Evolutionary conservation across 2,329 filamentous ascomycete genomes (phyloP), one percentile per base, ranked within the genome.

Genomic region (Allantophomopsis cytisporea): DNA sequence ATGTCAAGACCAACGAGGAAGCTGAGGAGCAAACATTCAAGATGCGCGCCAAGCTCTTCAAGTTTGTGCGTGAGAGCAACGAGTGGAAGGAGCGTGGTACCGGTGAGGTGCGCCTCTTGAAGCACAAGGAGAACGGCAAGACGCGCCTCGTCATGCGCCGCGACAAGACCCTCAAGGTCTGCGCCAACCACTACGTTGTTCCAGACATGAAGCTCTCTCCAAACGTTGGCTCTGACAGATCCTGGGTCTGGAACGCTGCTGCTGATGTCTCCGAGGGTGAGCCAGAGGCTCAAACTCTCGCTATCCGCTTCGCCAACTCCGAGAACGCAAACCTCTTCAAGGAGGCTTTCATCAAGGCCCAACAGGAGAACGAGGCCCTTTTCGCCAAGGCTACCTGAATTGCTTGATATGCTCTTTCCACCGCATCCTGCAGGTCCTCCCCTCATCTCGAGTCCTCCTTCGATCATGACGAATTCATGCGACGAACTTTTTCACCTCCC

Each of bases 11-110:
- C 63, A 94, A 95, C 68, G 91, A 98, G 67, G 91, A 98, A 72
- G 76, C 81, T 35, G 91, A 98, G 72, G 88, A 96, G 70, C 85
- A 94, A 69, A 72, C 78, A 31, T 98, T 96, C 79, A 96, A 96
- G 80, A 95, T 96, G 89, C 85, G 91, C 55, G 91, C 91, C 59
- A 98, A 98, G 77, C 82, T 98, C 50, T 98, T 98, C 80, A 89
- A 88, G 69, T 98, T 96, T 62, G 81, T 94, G 65, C 77, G 83
- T 53, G 86, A 94, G 39, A 76, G 73, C 53, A 81, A 81, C 62
- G 91, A 96, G 71, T 98, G 91, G 91, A 98, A 96, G 75, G 91
- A 98, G 78, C 83, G 91, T 59, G 91, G 91, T 49, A 96, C 91
- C 49, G 91, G 91, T 54, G 89, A 96, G 56, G 88, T 96, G 48